Percentiles rank a stretch among this genome's conserved stretches.
Evolutionary conservation across 345 rosid genomes (phyloP).

Genomic region (Odontarrhena argentea): DNA sequence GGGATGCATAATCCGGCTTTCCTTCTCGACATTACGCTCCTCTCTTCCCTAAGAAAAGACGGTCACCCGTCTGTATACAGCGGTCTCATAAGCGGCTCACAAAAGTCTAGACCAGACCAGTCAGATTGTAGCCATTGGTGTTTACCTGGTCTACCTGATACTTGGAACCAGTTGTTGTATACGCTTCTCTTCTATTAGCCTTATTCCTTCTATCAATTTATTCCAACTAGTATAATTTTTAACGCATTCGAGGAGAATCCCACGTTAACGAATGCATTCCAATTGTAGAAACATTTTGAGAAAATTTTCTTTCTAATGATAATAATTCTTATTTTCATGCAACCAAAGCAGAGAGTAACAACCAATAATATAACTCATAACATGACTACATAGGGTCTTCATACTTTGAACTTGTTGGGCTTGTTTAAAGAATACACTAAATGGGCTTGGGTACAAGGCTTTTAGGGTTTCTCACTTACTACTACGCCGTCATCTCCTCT

Average conservation of each 20-base stretch:
- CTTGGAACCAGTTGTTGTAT: conserved; percentile 85
- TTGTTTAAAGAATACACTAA: not conserved
- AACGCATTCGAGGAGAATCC: conserved; percentile 31
- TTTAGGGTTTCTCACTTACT: conserved; percentile 25
- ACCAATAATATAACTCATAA: not conserved
- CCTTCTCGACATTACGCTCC: conserved; percentile 82
- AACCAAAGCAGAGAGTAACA: not conserved
- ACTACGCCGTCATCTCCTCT: not conserved
- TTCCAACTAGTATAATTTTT: conserved; percentile 26
- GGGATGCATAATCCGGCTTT: conserved; percentile 66
- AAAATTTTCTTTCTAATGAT: conserved; percentile 25
- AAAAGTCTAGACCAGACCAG: conserved; percentile 63
- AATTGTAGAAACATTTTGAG: conserved; percentile 41
- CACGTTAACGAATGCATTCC: conserved; percentile 22
- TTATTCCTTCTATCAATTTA: conserved; percentile 1
- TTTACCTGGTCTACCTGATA: conserved; percentile 96
- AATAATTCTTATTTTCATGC: conserved; percentile 10
- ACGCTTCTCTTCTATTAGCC: conserved; percentile 60
- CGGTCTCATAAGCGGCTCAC: conserved; percentile 66
- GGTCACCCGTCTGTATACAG: conserved; percentile 94
- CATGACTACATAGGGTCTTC: not conserved
- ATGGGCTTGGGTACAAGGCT: conserved; percentile 11
- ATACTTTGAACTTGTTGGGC: not conserved
- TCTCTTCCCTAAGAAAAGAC: conserved; percentile 85
- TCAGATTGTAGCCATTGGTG: conserved; percentile 99